Evolutionary conservation across 1,139 yeast species (phyloP).

Genomic region (Sugiyamaella paludigena): DNA sequence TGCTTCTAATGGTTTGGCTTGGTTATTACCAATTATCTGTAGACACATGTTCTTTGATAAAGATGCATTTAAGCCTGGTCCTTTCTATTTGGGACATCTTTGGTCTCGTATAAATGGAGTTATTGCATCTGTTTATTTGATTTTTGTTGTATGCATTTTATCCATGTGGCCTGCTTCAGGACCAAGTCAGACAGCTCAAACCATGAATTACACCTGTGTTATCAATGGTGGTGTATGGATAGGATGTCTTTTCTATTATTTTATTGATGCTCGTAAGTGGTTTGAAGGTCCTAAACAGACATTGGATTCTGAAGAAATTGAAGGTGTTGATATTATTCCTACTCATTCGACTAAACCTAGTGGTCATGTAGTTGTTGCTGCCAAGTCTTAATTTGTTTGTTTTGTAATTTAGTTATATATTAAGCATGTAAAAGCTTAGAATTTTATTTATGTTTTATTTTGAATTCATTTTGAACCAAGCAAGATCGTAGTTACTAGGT

Average conservation of each 20-base stretch:
- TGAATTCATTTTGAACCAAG: too few species aligned
- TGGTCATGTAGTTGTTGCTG: too few species aligned
- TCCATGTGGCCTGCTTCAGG: conserved; percentile 60
- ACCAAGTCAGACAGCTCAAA: conserved; percentile 43
- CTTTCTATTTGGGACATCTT: conserved; percentile 55
- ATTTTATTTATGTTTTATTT: too few species aligned
- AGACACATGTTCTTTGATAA: conserved; percentile 42
- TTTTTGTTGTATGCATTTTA: conserved; percentile 58
- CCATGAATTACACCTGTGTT: conserved; percentile 63
- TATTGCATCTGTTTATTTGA: conserved; percentile 38
- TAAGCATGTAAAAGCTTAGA: too few species aligned
- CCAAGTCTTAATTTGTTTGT: too few species aligned
- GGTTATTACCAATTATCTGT: conserved; percentile 56
- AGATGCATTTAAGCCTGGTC: conserved; percentile 58
- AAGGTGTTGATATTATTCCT: conserved; percentile 22
- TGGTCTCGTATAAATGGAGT: conserved; percentile 41
- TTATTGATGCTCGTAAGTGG: conserved; percentile 57
- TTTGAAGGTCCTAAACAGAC: conserved; percentile 63
- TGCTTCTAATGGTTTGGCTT: conserved; percentile 61
- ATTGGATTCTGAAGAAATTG: conserved; percentile 38
- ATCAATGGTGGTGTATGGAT: conserved; percentile 62
- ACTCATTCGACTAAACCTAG: conserved; percentile 4
- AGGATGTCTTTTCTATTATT: conserved; percentile 49
- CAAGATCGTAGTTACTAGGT: too few species aligned
- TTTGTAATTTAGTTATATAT: too few species aligned